Percentiles rank a stretch among this genome's conserved stretches.
phyloP scores from a whole-genome alignment of 345 rosid species.

The Syzygium jambos region DNA sequence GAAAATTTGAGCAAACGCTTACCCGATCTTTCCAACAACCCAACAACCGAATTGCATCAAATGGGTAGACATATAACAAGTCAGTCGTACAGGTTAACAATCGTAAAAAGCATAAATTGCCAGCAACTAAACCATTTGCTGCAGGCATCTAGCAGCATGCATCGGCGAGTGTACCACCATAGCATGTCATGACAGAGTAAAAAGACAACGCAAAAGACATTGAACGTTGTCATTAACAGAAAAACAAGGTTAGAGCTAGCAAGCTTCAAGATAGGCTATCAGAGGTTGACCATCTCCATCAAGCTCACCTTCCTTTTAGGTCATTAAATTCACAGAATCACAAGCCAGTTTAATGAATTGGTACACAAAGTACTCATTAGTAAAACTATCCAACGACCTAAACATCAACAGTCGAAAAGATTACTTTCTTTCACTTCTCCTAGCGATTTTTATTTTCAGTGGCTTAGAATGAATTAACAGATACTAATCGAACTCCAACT shows the following conservation, averaged over 20 bases:
- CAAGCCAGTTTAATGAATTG: background rate
- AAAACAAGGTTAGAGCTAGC: background rate
- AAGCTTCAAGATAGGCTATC: background rate
- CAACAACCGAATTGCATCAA: background rate
- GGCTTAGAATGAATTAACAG: background rate
- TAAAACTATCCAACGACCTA: no score
- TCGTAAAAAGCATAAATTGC: background rate
- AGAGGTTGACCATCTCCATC: background rate
- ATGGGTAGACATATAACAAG: background rate
- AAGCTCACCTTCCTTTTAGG: background rate
- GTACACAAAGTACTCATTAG: no score
- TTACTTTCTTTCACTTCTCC: background rate
- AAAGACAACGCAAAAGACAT: background rate
- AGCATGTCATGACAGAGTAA: background rate
- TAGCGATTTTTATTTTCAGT: background rate
- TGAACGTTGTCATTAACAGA: background rate
- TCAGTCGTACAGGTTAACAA: background rate
- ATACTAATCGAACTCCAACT: background rate
- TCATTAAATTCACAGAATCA: background rate
- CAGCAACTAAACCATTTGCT: background rate
- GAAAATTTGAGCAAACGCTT: background rate
- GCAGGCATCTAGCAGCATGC: background rate
- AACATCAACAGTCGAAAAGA: no score
- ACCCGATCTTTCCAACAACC: background rate
- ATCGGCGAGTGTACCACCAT: background rate